phyloP scores from a whole-genome alignment of 352 stramenopile species.

The Discostella stelligera region DNA sequence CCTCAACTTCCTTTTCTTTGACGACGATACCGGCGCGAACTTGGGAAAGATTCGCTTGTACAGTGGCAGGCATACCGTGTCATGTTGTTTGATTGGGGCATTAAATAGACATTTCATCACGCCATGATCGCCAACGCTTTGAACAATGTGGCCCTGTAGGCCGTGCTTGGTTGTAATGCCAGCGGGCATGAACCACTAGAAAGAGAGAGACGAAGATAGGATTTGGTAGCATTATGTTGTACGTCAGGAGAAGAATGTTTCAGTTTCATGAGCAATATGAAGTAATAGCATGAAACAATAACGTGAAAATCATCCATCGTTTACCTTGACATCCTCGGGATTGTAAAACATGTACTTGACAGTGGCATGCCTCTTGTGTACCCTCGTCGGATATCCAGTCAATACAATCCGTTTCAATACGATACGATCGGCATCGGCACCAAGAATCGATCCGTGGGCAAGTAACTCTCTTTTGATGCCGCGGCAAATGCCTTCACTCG shows the following conservation, averaged over 20 bases:
- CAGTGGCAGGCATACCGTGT: conserved; percentile 97
- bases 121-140: conserved; percentile 97
- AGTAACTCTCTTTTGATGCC: conserved; percentile 83
- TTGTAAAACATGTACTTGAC: conserved; percentile 99
- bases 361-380: conserved; percentile 97
- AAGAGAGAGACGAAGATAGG: conserved; percentile 1
- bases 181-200: conserved; percentile 96
- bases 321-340: conserved; percentile 90
- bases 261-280: neutral
- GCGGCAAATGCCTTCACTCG: neutral
- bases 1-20: neutral
- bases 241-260: neutral
- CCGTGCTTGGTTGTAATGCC: conserved; percentile 97
- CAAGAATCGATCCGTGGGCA: conserved; percentile 91
- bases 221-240: neutral
- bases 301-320: conserved; percentile 13
- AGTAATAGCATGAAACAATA: conserved; percentile 8
- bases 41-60: conserved; percentile 99
- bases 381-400: conserved; percentile 96
- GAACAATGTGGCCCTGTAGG: conserved; percentile 95
- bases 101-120: conserved; percentile 99
- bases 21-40: conserved; percentile 63
- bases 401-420: conserved; percentile 97
- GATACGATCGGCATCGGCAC: conserved; percentile 96
- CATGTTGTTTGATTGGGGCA: conserved; percentile 98